Evolutionary conservation across 495 filamentous ascomycete genomes (phyloP).

Genomic region (Durotheca rogersii): DNA sequence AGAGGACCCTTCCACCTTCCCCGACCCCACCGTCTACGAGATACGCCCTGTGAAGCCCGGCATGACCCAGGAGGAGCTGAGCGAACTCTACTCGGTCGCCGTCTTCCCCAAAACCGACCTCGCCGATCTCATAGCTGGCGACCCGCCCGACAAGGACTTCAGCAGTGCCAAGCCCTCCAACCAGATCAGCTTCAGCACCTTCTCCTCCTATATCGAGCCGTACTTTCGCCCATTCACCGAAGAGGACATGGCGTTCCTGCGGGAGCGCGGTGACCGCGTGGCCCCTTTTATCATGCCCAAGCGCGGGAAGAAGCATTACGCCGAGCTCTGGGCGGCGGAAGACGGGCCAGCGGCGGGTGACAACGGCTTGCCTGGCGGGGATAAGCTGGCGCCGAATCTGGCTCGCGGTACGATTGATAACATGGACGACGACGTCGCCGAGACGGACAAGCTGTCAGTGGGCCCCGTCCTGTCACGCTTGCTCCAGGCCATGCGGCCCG

Average conservation of each 20-base stretch:
- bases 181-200: conserved; percentile 89
- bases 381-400: conserved; percentile 74
- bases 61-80: conserved; percentile 79
- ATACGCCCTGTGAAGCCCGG: conserved; percentile 71
- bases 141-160: conserved; percentile 89
- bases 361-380: conserved; percentile 53
- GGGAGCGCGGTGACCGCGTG: conserved; percentile 82
- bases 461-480: conserved; percentile 84
- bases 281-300: conserved; percentile 83
- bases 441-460: conserved; percentile 87
- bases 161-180: conserved; percentile 90
- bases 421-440: conserved; percentile 78
- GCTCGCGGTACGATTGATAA: conserved; percentile 79
- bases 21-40: conserved; percentile 92
- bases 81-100: conserved; percentile 82
- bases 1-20: conserved; percentile 84
- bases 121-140: conserved; percentile 78
- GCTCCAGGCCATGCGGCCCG: conserved; percentile 77
- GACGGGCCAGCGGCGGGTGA: conserved; percentile 76
- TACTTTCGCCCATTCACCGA: conserved; percentile 89
- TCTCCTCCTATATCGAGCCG: conserved; percentile 82
- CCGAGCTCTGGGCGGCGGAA: conserved; percentile 89
- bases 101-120: conserved; percentile 79
- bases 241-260: conserved; percentile 91
- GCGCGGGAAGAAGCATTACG: conserved; percentile 81